Percentiles rank a stretch among this genome's conserved stretches.
phyloP scores from a whole-genome alignment of 805 yeast genomes.

The Kuraishia capsulata region DNA sequence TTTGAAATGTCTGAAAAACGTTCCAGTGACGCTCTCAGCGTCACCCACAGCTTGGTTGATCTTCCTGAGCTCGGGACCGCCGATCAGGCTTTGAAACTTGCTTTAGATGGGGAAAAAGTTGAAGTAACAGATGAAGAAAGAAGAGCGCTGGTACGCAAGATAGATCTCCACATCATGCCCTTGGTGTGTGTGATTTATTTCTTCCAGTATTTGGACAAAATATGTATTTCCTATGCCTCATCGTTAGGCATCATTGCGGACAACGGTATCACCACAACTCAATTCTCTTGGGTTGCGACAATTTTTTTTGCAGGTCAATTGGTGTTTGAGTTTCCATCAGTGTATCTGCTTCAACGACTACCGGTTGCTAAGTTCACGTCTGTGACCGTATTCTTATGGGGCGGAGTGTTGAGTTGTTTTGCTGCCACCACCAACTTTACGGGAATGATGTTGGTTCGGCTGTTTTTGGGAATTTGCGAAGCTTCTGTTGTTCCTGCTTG shows the following conservation, averaged over 20 bases:
- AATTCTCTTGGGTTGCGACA: constrained; percentile 48
- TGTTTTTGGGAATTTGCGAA: constrained; percentile 36
- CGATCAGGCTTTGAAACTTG: background rate
- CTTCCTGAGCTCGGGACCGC: too few species aligned
- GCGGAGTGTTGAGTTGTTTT: constrained; percentile 33
- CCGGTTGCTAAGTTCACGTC: constrained; percentile 28
- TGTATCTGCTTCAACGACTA: constrained; percentile 20
- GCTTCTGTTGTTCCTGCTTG: constrained; percentile 23
- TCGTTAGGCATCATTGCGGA: constrained; percentile 33
- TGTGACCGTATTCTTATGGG: constrained; percentile 33
- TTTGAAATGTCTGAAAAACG: too few species aligned
- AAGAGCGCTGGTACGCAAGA: background rate
- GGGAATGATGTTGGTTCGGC: constrained; percentile 37
- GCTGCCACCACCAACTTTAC: constrained; percentile 36
- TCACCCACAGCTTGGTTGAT: too few species aligned
- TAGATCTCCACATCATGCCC: constrained; percentile 1
- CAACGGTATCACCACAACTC: constrained; percentile 28
- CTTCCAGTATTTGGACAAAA: constrained; percentile 53
- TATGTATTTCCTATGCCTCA: constrained; percentile 40
- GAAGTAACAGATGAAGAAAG: background rate
- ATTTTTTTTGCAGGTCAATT: constrained; percentile 59
- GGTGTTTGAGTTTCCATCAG: constrained; percentile 44
- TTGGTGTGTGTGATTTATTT: constrained; percentile 21
- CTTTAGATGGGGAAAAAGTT: background rate
- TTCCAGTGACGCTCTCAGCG: too few species aligned